These are phyloP conservation scores for Spathaspora boniae DNA, from an alignment of 805 yeast species.

Conservation along the genomic window DNA sequence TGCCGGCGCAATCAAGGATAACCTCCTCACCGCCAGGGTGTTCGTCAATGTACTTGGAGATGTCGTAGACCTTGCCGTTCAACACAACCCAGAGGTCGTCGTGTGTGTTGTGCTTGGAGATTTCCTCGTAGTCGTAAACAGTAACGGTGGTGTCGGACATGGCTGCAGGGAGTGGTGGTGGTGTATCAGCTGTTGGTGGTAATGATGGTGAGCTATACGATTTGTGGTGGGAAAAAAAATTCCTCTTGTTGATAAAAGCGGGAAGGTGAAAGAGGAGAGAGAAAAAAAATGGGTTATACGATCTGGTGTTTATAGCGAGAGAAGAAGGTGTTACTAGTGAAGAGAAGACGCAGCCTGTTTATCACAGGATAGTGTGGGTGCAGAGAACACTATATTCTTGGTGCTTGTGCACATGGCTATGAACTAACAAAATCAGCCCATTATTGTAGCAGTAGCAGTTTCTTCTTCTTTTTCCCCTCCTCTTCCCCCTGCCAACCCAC, in stretches of 20 bases:
- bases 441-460: neutral
- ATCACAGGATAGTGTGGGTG: neutral
- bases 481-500: no score
- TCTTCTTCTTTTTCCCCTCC: neutral
- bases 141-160: conserved; percentile 7
- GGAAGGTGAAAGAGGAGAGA: neutral
- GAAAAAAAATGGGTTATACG: neutral
- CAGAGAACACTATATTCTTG: neutral
- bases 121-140: conserved; percentile 35
- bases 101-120: conserved; percentile 35
- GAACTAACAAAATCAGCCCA: neutral
- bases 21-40: conserved; percentile 51
- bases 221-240: no score
- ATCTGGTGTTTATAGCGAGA: neutral
- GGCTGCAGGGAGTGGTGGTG: neutral
- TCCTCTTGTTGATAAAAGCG: no score
- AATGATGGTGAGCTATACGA: no score
- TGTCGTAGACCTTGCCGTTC: conserved; percentile 43
- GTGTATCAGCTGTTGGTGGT: neutral
- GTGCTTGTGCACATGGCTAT: neutral
- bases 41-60: conserved; percentile 40
- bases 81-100: conserved; percentile 44
- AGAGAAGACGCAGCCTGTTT: neutral
- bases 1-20: conserved; percentile 40
- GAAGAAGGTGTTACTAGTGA: neutral